phyloP scores from a whole-genome alignment of 176 grass and related monocot species.

The Bonia amplexicaulis region DNA sequence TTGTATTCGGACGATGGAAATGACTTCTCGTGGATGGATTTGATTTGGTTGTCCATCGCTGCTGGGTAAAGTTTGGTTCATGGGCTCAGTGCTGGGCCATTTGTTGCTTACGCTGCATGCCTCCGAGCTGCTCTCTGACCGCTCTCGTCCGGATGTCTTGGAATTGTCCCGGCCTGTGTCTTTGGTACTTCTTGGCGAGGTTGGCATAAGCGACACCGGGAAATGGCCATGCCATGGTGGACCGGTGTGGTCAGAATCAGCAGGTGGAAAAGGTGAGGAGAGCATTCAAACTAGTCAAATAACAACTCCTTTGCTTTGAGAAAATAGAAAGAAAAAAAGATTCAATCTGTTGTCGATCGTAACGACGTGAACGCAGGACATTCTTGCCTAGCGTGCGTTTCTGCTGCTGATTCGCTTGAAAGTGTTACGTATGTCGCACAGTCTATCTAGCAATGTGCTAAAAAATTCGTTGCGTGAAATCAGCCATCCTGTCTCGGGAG shows the following conservation, averaged over 20 bases:
- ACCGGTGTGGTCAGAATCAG: background rate
- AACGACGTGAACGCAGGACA: background rate
- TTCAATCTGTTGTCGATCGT: background rate
- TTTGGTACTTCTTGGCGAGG: background rate
- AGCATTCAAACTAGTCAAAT: background rate
- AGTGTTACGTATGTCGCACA: background rate
- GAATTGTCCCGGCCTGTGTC: background rate
- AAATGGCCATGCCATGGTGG: slow-evolving; percentile 5
- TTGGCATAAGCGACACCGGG: slow-evolving; percentile 11
- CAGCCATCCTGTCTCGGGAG: background rate
- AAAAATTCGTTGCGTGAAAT: background rate
- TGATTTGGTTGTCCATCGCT: background rate
- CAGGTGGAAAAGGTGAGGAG: background rate
- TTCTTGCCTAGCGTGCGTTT: background rate
- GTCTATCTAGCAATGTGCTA: background rate
- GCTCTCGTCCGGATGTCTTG: background rate
- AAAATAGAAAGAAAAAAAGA: background rate
- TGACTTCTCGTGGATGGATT: background rate
- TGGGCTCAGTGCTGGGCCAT: slow-evolving; percentile 23
- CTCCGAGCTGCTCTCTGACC: background rate
- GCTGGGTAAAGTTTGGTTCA: slow-evolving; percentile 5
- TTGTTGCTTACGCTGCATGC: background rate
- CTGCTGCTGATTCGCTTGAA: background rate
- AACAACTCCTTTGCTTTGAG: background rate
- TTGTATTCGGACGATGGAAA: background rate